Evolutionary conservation across 2,329 filamentous ascomycete genomes (phyloP), one percentile per base, ranked within the genome.

Genomic region (Chaetomium globosum): DNA sequence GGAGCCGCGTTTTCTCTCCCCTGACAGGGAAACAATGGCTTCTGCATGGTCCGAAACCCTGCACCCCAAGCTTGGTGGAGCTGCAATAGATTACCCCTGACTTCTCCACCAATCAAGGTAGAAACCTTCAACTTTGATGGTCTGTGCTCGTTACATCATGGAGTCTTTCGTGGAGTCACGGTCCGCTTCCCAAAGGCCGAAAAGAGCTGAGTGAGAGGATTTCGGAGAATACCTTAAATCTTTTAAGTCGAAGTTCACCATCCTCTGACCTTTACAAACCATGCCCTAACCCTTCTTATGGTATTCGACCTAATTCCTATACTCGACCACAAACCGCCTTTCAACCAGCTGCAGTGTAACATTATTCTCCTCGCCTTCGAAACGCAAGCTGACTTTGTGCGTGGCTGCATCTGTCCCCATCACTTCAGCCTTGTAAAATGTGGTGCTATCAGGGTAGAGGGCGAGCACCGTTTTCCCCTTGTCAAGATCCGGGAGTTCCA

Each of bases 391-490:
- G 51, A 89, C 86, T 66, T 82, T 83, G 49, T 81, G 72, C 73
- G 67, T 81, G 75, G 48, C 64, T 3, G 79, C 79, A 63, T 88
- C 80, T 81, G 85, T 88, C 43, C 88, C 88, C 77, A 91, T 89
- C 9, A 94, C 91, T 71, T 93, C 90, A 1, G 91, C 91, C 74
- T 90, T 88, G 75, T 95, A 95, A 72, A 95, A 94, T 0, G 90
- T 93, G 1, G 91, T 93, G 0, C 91, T 94, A 71, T 92, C 88
- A 0, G 91, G 91, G 73, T 95, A 95, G 65, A 92, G 80, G 0
- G 91, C 91, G 64, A 94, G 80, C 9, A 94, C 91, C 54, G 87
- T 85, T 74, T 89, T 91, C 53, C 90, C 89, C 48, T 85, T 78
- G 43, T 89, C 85, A 65, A 89, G 84, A 49, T 89, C 82, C 4